A percentile compares a stretch with the other conserved stretches of the same genome.
phyloP scores from a whole-genome alignment of 2,329 filamentous ascomycete genomes.

The Penicillium sclerotiorum region DNA sequence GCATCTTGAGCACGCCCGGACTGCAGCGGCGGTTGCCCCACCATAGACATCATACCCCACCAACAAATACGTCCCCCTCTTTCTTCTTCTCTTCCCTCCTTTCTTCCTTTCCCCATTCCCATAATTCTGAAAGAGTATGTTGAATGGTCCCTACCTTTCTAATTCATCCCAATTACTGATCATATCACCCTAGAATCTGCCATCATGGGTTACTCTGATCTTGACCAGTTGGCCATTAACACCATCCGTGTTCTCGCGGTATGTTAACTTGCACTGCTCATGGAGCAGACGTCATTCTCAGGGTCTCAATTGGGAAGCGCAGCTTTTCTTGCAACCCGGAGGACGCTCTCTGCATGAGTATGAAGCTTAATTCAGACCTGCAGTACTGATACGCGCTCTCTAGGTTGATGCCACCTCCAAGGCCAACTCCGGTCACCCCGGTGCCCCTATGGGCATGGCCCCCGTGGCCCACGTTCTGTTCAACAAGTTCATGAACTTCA shows the following conservation, averaged over 20 bases:
- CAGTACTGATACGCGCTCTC: neutral
- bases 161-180: constrained; percentile 16
- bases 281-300: neutral
- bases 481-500: constrained; percentile 99
- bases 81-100: constrained; percentile 22
- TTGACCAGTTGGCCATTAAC: constrained; percentile 92
- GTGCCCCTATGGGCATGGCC: constrained; percentile 97
- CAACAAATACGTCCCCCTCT: constrained; percentile 32
- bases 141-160: constrained; percentile 1
- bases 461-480: constrained; percentile 95
- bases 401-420: constrained; percentile 92
- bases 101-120: constrained; percentile 17
- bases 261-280: constrained; percentile 51
- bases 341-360: neutral
- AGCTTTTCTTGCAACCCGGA: neutral
- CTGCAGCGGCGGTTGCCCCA: constrained; percentile 22
- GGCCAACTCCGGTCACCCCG: constrained; percentile 97
- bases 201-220: constrained; percentile 84
- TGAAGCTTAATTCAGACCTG: too few species aligned
- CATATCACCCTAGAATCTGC: constrained; percentile 34
- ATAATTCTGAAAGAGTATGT: constrained; percentile 23
- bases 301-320: constrained; percentile 9
- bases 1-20: constrained; percentile 1
- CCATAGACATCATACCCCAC: constrained; percentile 38
- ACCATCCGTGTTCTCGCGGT: constrained; percentile 96